Base-by-base conservation (phyloP, 441 rosid genomes). In the Gossypium laxum region DNA sequence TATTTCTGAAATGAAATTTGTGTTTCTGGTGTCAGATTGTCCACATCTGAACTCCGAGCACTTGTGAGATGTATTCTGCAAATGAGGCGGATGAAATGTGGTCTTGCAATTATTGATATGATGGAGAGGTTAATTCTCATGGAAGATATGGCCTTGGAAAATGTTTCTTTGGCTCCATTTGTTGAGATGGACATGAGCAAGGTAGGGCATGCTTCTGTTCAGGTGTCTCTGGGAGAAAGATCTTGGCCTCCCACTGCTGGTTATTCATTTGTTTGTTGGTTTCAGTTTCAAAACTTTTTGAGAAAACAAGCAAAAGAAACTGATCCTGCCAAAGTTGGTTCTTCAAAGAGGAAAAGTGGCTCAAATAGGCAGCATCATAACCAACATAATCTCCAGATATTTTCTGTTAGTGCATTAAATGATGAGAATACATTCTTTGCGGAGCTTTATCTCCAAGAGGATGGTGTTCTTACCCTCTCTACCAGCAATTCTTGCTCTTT, bases 171-270 rank as follows among this genome's bases (percentile, higher is more conserved):
- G 32, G 90, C 96, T 15, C 93, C 96, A n/a, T 88, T 87, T 82
- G 88, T 85, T 67, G 90, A 83, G 87, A 83, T 90, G 91, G 89
- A 88, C 71, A 88, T 90, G 93, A 86, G 84, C 74, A 90, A 84
- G 82, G 74, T 85, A 68, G 96, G 96, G 47, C 89, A 90, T 75
- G 91, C 96, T 78, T 86, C 96, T 69, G 75, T 90, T 77, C 93
- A 90, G 82, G 96, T 86, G 48, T 85, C 93, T 68, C 79, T 90
- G 8, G 96, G 96, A 68, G 96, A 88, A 78, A 85, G 96, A 80
- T 88, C 93, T 41, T 90, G 96, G 96, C 96, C 96, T 73, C 96
- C 93, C 71, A 89, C 91, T 61, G 96, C 91, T 72, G 96, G 96
- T 55, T 90, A 90, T 87, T 90, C 96, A 41, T 90, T 90, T 82